Percentiles rank a stretch among this genome's conserved stretches.
Conservation (phyloP, 805 yeast species). For the Metschnikowia corniflorae region DNA sequence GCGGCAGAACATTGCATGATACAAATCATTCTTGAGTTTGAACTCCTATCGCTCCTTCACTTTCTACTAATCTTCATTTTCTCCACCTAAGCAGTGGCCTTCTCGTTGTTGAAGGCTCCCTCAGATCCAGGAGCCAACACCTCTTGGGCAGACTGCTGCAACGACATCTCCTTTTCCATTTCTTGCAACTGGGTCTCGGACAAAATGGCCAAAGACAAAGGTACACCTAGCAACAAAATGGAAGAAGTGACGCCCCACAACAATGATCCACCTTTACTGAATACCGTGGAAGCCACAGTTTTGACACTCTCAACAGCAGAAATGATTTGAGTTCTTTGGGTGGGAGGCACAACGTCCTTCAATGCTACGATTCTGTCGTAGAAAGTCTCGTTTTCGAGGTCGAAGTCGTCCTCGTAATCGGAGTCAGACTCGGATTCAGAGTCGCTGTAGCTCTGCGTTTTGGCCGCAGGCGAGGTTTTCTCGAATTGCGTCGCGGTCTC, state of each 20-base stretch:
- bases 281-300: slow-evolving; percentile 37
- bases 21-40: slow-evolving; percentile 7
- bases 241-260: slow-evolving; percentile 87
- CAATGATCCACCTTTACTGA: slow-evolving; percentile 64
- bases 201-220: slow-evolving; percentile 82
- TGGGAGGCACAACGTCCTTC: slow-evolving; percentile 88
- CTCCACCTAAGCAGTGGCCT: slow-evolving; percentile 19
- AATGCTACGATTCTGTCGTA: slow-evolving; percentile 86
- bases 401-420: slow-evolving; percentile 67
- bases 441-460: slow-evolving; percentile 29
- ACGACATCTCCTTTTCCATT: slow-evolving; percentile 85
- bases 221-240: slow-evolving; percentile 84
- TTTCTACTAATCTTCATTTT: too few relatives aligned
- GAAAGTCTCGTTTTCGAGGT: slow-evolving; percentile 75
- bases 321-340: slow-evolving; percentile 55
- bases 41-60: too few relatives aligned
- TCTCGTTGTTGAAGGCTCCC: slow-evolving; percentile 37
- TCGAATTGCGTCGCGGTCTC: slow-evolving; percentile 40
- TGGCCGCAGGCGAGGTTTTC: slow-evolving; percentile 26
- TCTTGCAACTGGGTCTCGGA: slow-evolving; percentile 92
- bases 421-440: slow-evolving; percentile 49
- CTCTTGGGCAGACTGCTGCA: slow-evolving; percentile 75
- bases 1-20: slow-evolving; percentile 10
- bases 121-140: slow-evolving; percentile 68
- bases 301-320: slow-evolving; percentile 31